A percentile compares a stretch with the other conserved stretches of the same genome.
Conservation (phyloP, 2,329 filamentous ascomycete genomes). For the Xylaria sp. region DNA sequence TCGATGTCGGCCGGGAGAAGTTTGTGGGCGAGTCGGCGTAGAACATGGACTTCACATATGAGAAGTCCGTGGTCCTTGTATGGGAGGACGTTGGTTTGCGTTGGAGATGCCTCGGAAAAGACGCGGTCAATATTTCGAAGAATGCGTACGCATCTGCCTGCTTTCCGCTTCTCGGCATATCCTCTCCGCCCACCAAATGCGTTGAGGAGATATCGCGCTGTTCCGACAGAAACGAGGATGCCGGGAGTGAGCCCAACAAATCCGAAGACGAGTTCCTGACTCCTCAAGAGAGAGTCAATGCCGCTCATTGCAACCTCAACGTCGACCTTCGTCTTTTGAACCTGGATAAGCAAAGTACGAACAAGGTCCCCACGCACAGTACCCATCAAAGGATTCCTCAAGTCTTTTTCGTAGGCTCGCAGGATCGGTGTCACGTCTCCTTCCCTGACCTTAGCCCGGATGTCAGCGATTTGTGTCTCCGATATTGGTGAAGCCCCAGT, state of each 20-base stretch:
- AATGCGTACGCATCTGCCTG: slow-evolving; percentile 78
- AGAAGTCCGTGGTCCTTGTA: slow-evolving; percentile 95
- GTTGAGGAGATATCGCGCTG: slow-evolving; percentile 76
- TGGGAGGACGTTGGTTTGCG: slow-evolving; percentile 78
- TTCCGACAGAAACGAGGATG: slow-evolving; percentile 84
- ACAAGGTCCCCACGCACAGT: slow-evolving; percentile 88
- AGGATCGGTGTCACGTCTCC: slow-evolving; percentile 94
- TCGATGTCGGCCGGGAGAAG: slow-evolving; percentile 80
- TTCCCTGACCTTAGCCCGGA: slow-evolving; percentile 84
- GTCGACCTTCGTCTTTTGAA: slow-evolving; percentile 99
- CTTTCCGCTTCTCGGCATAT: slow-evolving; percentile 70
- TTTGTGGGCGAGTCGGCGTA: slow-evolving; percentile 74
- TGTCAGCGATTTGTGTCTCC: slow-evolving; percentile 76
- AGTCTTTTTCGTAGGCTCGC: slow-evolving; percentile 88
- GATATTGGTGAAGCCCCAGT: slow-evolving; percentile 64
- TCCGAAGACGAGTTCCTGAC: slow-evolving; percentile 97
- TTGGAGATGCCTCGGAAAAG: slow-evolving; percentile 74
- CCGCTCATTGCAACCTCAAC: slow-evolving; percentile 95
- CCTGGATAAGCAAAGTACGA: slow-evolving; percentile 90
- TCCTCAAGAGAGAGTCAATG: slow-evolving; percentile 93
- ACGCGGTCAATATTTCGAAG: slow-evolving; percentile 90
- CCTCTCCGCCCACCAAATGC: slow-evolving; percentile 78
- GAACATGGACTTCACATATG: slow-evolving; percentile 87
- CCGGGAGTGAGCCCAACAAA: slow-evolving; percentile 95
- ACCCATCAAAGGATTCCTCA: slow-evolving; percentile 83